phyloP scores from a whole-genome alignment of 768 basidiomycete species.

The Mycena leptocephala region DNA sequence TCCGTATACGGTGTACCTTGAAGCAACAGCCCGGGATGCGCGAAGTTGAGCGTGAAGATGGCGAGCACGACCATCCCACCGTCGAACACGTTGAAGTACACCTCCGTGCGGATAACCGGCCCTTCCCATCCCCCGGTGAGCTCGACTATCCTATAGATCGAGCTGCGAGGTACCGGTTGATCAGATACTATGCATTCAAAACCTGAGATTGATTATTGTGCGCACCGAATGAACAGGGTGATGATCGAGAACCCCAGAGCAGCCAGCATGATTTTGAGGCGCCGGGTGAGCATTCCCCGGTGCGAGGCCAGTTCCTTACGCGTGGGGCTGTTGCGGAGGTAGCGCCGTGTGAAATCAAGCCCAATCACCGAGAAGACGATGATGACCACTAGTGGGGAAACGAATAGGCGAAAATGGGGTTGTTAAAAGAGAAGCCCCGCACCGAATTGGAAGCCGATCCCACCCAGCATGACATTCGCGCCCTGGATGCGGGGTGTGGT shows the following conservation, averaged over 20 bases:
- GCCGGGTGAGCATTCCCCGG: neutral
- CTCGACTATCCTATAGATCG: neutral
- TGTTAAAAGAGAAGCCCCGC: no score
- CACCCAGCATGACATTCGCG: neutral
- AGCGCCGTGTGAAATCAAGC: neutral
- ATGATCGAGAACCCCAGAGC: neutral
- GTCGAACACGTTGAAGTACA: neutral
- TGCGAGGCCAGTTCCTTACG: neutral
- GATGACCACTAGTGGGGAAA: neutral
- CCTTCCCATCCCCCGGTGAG: neutral
- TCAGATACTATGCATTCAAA: neutral
- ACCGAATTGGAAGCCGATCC: neutral
- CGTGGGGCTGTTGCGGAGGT: neutral
- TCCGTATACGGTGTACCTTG: neutral
- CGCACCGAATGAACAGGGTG: neutral
- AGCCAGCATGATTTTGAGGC: neutral
- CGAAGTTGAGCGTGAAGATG: neutral
- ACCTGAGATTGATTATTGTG: no score
- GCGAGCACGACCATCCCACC: neutral
- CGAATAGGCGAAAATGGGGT: neutral
- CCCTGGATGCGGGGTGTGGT: neutral
- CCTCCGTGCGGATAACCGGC: neutral
- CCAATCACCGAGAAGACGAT: neutral
- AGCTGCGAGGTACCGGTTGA: neutral
- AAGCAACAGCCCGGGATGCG: neutral